Percentiles rank a stretch among this genome's conserved stretches.
Conservation (phyloP, 805 yeast genomes). For the Sungouiella thailandica region DNA sequence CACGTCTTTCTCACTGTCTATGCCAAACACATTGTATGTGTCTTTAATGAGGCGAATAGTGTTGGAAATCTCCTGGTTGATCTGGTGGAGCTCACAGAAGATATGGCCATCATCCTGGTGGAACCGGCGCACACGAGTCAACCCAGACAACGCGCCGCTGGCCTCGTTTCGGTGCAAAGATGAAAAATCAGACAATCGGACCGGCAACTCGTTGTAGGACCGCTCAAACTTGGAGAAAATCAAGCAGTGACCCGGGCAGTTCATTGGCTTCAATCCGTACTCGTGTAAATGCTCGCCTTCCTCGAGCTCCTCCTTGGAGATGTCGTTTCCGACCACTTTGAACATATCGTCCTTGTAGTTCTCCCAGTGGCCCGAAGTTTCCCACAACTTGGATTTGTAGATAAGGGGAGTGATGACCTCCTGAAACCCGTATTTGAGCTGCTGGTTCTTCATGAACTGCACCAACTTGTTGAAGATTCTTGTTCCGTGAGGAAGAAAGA, state of each 20-base stretch:
- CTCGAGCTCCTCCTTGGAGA: slow-evolving; percentile 20
- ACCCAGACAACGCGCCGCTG: slow-evolving; percentile 87
- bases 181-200: slow-evolving; percentile 82
- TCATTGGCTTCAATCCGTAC: slow-evolving; percentile 91
- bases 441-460: slow-evolving; percentile 81
- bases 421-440: slow-evolving; percentile 72
- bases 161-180: slow-evolving; percentile 93
- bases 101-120: slow-evolving; percentile 99
- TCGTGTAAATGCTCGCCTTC: slow-evolving; percentile 22
- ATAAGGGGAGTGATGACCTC: slow-evolving; percentile 93
- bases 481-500: slow-evolving; percentile 91
- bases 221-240: slow-evolving; percentile 71
- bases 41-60: slow-evolving; percentile 71
- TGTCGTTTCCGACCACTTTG: slow-evolving; percentile 61
- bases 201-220: slow-evolving; percentile 81
- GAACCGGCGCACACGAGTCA: slow-evolving; percentile 89
- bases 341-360: slow-evolving; percentile 95
- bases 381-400: slow-evolving; percentile 80
- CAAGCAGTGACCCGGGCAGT: slow-evolving; percentile 93
- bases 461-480: slow-evolving; percentile 75
- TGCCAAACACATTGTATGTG: slow-evolving; percentile 67
- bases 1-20: slow-evolving; percentile 43
- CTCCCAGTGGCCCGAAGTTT: slow-evolving; percentile 92
- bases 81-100: slow-evolving; percentile 78
- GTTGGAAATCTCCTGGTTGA: slow-evolving; percentile 63